Evolutionary conservation across 2,329 filamentous ascomycete genomes (phyloP).

Genomic region (Sclerotinia trifoliorum): DNA sequence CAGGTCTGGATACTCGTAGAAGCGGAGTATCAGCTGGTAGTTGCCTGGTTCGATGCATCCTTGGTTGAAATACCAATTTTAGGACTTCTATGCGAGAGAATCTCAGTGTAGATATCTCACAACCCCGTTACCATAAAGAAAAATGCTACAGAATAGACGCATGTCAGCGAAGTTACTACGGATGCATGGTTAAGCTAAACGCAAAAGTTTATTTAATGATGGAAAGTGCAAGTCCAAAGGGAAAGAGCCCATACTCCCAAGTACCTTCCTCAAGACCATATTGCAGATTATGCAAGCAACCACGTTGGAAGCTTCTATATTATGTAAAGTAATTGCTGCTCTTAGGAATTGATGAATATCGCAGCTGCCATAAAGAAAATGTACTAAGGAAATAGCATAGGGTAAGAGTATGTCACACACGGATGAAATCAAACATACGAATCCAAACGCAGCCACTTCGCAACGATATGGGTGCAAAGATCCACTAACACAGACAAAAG

Average conservation of each 20-base stretch:
- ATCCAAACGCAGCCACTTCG: not conserved
- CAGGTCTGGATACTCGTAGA: conserved; percentile 72
- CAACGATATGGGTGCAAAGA: not conserved
- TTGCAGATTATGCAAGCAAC: conserved; percentile 14
- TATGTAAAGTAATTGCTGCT: not conserved
- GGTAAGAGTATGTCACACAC: not conserved
- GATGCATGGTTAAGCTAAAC: not conserved
- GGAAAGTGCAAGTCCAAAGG: conserved; percentile 1
- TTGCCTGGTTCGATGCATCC: conserved; percentile 30
- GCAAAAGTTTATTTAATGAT: not conserved
- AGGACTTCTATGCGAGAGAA: not conserved
- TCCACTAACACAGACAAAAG: conserved; percentile 18
- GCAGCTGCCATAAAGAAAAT: not conserved
- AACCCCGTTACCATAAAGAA: not conserved
- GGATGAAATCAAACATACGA: not conserved
- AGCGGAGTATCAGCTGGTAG: conserved; percentile 49
- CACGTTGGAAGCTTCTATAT: not conserved
- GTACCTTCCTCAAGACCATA: not conserved
- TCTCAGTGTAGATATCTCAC: conserved; percentile 8
- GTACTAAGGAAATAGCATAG: conserved; percentile 6
- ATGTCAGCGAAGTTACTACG: conserved; percentile 11
- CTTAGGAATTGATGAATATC: not conserved
- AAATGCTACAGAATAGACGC: not conserved
- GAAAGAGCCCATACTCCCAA: not conserved
- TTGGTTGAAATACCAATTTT: conserved; percentile 8